Evolutionary conservation across 371 early-diverging fungal genomes (phyloP).

Genomic region (Dinochytrium kinnereticum): DNA sequence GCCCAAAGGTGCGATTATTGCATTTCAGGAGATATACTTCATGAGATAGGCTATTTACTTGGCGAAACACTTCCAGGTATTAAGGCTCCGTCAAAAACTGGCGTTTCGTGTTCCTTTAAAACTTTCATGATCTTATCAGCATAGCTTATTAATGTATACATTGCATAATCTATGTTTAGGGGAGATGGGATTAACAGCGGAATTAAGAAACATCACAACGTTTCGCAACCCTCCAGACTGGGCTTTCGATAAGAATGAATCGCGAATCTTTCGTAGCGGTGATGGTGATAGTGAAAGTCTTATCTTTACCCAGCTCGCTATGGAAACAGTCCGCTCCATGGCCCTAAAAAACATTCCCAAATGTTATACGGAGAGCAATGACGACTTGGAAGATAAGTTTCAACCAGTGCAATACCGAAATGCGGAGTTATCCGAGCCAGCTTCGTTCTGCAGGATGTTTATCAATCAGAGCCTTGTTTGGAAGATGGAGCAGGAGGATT

Average conservation of each 20-base stretch:
- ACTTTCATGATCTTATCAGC: too few species aligned
- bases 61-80: conserved; percentile 29
- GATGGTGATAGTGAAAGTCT: not conserved
- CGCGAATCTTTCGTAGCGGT: not conserved
- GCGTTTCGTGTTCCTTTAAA: too few species aligned
- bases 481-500: conserved; percentile 5
- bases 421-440: too few species aligned
- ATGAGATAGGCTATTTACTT: conserved; percentile 23
- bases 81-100: not conserved
- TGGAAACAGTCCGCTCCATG: not conserved
- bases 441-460: conserved; percentile 12
- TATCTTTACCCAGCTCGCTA: not conserved
- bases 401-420: too few species aligned
- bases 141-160: too few species aligned
- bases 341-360: not conserved
- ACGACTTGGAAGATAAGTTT: too few species aligned
- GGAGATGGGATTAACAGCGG: not conserved
- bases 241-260: not conserved
- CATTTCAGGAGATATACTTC: conserved; percentile 26
- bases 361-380: not conserved
- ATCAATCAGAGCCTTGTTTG: conserved; percentile 11
- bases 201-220: not conserved
- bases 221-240: not conserved
- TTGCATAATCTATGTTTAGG: too few species aligned
- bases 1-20: conserved; percentile 28